Evolutionary conservation across 129 eudicot genomes (phyloP).

Genomic region (Ambrosia trifida): DNA sequence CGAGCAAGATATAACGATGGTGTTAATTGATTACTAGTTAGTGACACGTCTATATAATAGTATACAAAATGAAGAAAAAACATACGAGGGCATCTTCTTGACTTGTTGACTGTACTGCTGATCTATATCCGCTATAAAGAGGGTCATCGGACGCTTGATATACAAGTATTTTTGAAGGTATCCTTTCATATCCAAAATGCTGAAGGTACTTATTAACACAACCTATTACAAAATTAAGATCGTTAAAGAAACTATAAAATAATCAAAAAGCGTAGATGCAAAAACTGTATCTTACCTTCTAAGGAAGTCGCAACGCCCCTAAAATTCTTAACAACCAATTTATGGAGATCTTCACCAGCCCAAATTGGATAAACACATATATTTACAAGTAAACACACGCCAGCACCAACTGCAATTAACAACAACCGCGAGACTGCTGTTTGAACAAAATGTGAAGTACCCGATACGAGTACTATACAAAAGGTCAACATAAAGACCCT

Average conservation of each 20-base stretch:
- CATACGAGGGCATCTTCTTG: constrained; percentile 89
- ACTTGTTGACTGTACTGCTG: constrained; percentile 87
- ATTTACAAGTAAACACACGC: constrained; percentile 68
- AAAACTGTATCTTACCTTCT: constrained; percentile 53
- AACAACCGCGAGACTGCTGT: constrained; percentile 84
- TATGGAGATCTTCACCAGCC: constrained; percentile 98
- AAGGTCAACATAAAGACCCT: constrained; percentile 85
- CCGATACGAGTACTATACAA: constrained; percentile 82
- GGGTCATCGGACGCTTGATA: constrained; percentile 94
- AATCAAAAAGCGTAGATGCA: not conserved
- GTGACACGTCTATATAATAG: not conserved
- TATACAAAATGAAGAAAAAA: not conserved
- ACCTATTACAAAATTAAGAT: constrained; percentile 36
- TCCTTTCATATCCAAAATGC: constrained; percentile 64
- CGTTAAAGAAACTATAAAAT: not conserved
- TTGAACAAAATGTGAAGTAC: constrained; percentile 63
- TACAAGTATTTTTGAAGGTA: constrained; percentile 81
- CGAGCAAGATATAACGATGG: not conserved
- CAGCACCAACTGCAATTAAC: constrained; percentile 80
- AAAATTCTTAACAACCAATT: constrained; percentile 84
- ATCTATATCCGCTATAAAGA: constrained; percentile 77
- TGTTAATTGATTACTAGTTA: not conserved
- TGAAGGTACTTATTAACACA: constrained; percentile 76
- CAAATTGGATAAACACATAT: constrained; percentile 84
- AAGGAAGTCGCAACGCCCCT: constrained; percentile 84